These are phyloP conservation scores for Madurella mycetomatis DNA, from an alignment of 2,329 filamentous ascomycete genomes.

Conservation along the genomic window DNA sequence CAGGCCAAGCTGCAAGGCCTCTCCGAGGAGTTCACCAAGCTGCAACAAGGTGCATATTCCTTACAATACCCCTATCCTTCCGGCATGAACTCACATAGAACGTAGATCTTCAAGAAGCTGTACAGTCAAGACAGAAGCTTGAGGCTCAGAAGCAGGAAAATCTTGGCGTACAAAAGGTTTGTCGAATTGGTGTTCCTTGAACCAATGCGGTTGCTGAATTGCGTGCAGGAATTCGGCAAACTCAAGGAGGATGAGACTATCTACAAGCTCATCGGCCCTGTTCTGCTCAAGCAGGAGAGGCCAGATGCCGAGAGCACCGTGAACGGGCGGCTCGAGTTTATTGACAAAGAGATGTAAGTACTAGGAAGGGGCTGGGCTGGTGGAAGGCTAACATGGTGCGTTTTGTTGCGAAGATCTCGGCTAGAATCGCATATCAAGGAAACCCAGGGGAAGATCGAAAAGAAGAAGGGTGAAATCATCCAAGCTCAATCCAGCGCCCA, in stretches of 20 bases:
- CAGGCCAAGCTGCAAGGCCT: constrained; percentile 77
- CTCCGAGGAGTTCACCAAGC: constrained; percentile 80
- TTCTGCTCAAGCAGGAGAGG: constrained; percentile 91
- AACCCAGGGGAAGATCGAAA: constrained; percentile 52
- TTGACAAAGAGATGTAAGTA: constrained; percentile 83
- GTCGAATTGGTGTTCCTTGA: constrained; percentile 7
- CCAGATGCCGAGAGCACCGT: constrained; percentile 86
- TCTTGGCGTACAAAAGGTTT: constrained; percentile 73
- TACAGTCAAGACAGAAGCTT: constrained; percentile 81
- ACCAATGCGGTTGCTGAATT: neutral
- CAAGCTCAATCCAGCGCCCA: constrained; percentile 50
- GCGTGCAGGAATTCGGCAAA: constrained; percentile 68
- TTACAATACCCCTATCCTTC: neutral
- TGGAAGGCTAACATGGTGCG: constrained; percentile 3
- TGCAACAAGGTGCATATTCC: constrained; percentile 67
- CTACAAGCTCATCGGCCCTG: constrained; percentile 92
- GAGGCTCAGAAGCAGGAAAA: constrained; percentile 96
- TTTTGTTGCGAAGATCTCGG: constrained; percentile 23
- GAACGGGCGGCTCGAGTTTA: constrained; percentile 85
- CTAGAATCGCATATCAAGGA: constrained; percentile 53
- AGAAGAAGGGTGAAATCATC: constrained; percentile 57
- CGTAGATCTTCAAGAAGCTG: constrained; percentile 70
- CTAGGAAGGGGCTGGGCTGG: neutral
- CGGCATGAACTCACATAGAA: neutral
- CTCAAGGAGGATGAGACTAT: constrained; percentile 81